These are phyloP conservation scores for Fusarium drepaniforme DNA, from an alignment of 2,329 filamentous ascomycete species.

Conservation along the genomic window DNA sequence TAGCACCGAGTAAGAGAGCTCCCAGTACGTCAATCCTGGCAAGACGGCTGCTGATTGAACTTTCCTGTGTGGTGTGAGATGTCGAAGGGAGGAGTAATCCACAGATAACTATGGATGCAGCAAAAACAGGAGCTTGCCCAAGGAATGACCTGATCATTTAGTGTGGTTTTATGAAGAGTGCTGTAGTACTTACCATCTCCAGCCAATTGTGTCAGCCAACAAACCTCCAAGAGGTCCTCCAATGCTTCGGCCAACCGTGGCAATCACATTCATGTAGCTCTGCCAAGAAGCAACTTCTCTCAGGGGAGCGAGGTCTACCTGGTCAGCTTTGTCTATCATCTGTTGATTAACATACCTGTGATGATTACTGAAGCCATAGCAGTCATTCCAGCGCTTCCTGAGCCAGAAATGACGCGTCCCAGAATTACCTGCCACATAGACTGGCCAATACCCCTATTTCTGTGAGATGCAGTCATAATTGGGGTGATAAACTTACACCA, in stretches of 20 bases:
- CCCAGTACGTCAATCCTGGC: slow-evolving; percentile 65
- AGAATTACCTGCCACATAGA: slow-evolving; percentile 62
- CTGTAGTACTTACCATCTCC: slow-evolving; percentile 62
- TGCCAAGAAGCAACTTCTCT: slow-evolving; percentile 67
- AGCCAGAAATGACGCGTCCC: slow-evolving; percentile 64
- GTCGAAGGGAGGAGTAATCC: slow-evolving; percentile 60
- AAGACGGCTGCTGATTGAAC: neutral
- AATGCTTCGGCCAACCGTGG: slow-evolving; percentile 63
- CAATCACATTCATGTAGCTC: slow-evolving; percentile 64
- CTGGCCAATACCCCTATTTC: slow-evolving; percentile 53
- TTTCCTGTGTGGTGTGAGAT: slow-evolving; percentile 20
- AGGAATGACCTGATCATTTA: slow-evolving; percentile 61
- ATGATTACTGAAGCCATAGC: slow-evolving; percentile 65
- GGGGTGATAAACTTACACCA: slow-evolving; percentile 25
- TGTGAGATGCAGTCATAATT: neutral
- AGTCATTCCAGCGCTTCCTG: slow-evolving; percentile 64
- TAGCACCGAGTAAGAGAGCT: slow-evolving; percentile 64
- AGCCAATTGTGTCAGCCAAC: slow-evolving; percentile 72
- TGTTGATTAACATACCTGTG: slow-evolving; percentile 52
- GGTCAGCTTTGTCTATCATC: neutral
- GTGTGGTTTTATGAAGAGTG: neutral
- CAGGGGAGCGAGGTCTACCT: slow-evolving; percentile 61
- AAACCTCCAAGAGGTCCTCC: slow-evolving; percentile 69
- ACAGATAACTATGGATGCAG: slow-evolving; percentile 63
- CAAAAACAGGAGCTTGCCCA: slow-evolving; percentile 68